Conservation (phyloP, 108 stramenopile species). For the Nitzschia sp. region DNA sequence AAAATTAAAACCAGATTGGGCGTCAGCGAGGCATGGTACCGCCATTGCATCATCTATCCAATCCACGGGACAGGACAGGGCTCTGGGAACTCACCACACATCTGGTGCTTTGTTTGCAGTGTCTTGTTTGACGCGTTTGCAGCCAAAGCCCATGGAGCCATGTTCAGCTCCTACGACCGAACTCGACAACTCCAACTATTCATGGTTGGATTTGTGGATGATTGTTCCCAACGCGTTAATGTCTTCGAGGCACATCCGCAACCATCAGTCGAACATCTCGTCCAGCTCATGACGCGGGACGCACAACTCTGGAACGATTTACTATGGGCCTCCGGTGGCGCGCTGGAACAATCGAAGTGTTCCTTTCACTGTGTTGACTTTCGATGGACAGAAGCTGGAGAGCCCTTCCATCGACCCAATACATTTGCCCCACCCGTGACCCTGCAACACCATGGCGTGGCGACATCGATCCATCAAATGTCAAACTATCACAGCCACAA, state of each 20-base stretch:
- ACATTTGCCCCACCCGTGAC: neutral
- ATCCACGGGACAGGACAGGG: too few species aligned
- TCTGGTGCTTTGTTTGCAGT: too few species aligned
- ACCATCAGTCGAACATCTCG: neutral
- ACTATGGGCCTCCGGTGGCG: neutral
- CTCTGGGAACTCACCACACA: too few species aligned
- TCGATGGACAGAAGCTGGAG: neutral
- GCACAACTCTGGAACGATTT: neutral
- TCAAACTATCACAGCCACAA: too few species aligned
- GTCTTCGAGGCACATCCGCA: neutral
- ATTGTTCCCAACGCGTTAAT: neutral
- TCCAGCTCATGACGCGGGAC: neutral
- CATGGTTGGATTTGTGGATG: neutral
- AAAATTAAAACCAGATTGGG: neutral
- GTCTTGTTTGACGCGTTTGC: neutral
- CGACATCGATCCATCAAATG: neutral
- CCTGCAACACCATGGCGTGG: neutral
- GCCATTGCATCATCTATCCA: neutral
- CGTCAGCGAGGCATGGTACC: neutral
- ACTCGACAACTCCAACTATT: too few species aligned
- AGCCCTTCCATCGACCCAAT: neutral
- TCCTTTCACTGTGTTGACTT: neutral
- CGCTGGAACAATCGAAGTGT: neutral
- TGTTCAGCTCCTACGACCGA: too few species aligned
- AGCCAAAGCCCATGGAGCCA: neutral